Evolutionary conservation across 2,329 filamentous ascomycete species (phyloP), one percentile per base, ranked within the genome.

Genomic region (Talaromyces sp.): DNA sequence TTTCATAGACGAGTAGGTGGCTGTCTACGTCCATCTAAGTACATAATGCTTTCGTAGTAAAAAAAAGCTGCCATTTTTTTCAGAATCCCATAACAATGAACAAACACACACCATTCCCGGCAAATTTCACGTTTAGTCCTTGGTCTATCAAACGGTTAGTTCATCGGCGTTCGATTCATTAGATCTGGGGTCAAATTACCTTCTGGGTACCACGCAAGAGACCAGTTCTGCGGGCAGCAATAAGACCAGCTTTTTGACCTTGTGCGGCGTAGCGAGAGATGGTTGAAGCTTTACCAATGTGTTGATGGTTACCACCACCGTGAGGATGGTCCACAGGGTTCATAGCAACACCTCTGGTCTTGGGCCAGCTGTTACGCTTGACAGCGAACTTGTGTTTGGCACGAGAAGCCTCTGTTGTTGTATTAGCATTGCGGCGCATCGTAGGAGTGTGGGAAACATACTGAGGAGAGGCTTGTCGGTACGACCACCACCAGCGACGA

Each of bases 311-410:
- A 96, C 95, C 93, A 91, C 89, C 90, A 91, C 91, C 91, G 89
- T 95, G 91, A 82, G 91, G 91, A 28, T 60, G 23, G 16, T 37
- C 28, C 31, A 40, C 16, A 77, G 95, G 95, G 86, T 99, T 99
- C 95, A 99, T 99, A 83, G 95, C 95, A 89, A 99, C 95, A 97
- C 95, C 95, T 95, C 95, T 93, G 87, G 95, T 99, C 91, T 96
- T 97, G 84, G 95, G 95, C 95, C 95, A 99, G 80, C 88, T 93
- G 92, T 99, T 98, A 81, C 95, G 92, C 92, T 99, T 99, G 85
- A 97, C 96, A 75, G 93, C 92, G 85, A 96, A 99, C 91, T 99
- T 99, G 82, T 98, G 93, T 92, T 98, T 99, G 78, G 95, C 95
- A 80, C 95, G 92, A 78, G 93, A 98, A 77, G 95, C 95, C 93